A percentile compares a stretch with the other conserved stretches of the same genome.
Evolutionary conservation across 208 protist species (phyloP).

Genomic region (Balamuthia mandrillaris): DNA sequence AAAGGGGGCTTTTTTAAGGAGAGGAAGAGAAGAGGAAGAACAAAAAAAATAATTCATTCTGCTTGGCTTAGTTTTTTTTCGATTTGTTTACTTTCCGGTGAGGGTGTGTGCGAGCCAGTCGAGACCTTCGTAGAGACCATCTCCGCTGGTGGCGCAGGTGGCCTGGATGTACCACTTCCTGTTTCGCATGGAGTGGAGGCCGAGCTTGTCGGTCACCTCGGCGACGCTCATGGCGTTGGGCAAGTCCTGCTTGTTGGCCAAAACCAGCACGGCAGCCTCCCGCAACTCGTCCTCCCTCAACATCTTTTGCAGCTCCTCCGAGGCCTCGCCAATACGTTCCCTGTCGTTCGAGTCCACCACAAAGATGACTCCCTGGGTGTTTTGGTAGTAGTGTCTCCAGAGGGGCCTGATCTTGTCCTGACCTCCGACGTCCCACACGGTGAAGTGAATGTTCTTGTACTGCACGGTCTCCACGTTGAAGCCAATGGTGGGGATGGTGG

Average conservation of each 20-base stretch:
- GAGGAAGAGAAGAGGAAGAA: too few relatives aligned
- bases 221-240: constrained; percentile 93
- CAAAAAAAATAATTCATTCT: too few relatives aligned
- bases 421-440: constrained; percentile 71
- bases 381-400: constrained; percentile 83
- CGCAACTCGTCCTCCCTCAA: constrained; percentile 94
- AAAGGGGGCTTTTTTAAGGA: too few relatives aligned
- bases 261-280: constrained; percentile 92
- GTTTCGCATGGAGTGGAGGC: constrained; percentile 81
- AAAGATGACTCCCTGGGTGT: constrained; percentile 88
- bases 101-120: constrained; percentile 68
- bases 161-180: constrained; percentile 79
- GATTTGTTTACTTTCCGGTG: too few relatives aligned
- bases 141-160: constrained; percentile 71
- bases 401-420: constrained; percentile 62
- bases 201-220: constrained; percentile 93
- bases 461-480: constrained; percentile 82
- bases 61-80: too few relatives aligned
- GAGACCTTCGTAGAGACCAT: constrained; percentile 79
- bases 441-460: constrained; percentile 95
- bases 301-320: constrained; percentile 90
- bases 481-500: background rate
- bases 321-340: constrained; percentile 83
- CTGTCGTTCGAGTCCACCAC: constrained; percentile 94
- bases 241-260: constrained; percentile 99